Base-by-base conservation (phyloP, 129 eudicot genomes). In the Rutidosis leptorrhynchoides region DNA sequence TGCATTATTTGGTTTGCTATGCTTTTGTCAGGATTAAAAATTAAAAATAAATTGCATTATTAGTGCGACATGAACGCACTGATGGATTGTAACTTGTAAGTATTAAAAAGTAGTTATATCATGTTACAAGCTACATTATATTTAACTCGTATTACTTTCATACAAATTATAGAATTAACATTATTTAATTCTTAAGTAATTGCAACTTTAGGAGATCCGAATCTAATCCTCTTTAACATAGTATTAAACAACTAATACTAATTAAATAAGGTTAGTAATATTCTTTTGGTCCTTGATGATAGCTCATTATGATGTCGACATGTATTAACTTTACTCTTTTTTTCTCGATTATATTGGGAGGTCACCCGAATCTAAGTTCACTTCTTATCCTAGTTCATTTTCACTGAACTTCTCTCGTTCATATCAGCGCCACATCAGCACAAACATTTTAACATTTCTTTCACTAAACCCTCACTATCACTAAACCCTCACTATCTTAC, bases 191-290 rank as follows among this genome's bases (percentile, higher is more conserved):
- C 8, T 20, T 37, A 37, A 37, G 10, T 1, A 9, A 11, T 40
- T 2, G 46, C n/a, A 40, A 40, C 46, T 40, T 40, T 40, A 40
- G 1, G 46, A 58, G 75, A 70, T 70, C 59, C 75, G 75, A 45
- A 70, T 70, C 75, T 70, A 43, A 58, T 45, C 75, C 58, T 58
- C 59, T 45, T 58, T 45, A 70, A 58, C 45, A 58, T 58, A 70
- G 28, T 58, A 59, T 45, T 70, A 70, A 40, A 12, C 12, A 40
- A 40, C n/a, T 30, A 0, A 30, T 27, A 14, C 16, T 70, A 37
- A 58, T 20, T 58, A n/a, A 70, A 58, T 58, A 70, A 55, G 7
- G 59, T 45, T 70, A 59, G 12, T 70, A 58, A 37, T 37, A 37
- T 12, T 70, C 67, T 43, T 45, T 70, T 59, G 67, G 75, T 70